These are phyloP conservation scores for Ambrosia trifida DNA, from an alignment of 129 eudicot genomes.

Conservation along the genomic window DNA sequence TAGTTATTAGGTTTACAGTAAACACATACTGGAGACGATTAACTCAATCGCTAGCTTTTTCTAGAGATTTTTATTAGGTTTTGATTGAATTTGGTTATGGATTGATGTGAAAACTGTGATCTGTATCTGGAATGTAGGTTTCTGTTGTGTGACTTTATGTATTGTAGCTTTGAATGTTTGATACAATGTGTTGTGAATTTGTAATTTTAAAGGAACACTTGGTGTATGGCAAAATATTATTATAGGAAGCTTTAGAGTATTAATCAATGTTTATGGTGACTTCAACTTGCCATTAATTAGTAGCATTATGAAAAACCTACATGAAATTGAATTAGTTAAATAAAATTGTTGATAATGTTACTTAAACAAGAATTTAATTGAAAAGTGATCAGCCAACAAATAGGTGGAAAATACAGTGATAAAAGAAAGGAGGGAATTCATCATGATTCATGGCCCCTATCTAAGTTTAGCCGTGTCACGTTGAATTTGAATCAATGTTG, in stretches of 20 bases:
- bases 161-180: neutral
- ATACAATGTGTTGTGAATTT: neutral
- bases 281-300: neutral
- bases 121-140: conserved; percentile 6
- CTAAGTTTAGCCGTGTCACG: neutral
- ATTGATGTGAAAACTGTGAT: conserved; percentile 11
- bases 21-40: neutral
- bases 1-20: neutral
- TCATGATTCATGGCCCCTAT: neutral
- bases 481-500: neutral
- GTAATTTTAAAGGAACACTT: neutral
- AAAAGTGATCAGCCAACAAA: conserved; percentile 2
- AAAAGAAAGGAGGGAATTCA: neutral
- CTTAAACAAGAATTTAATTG: neutral
- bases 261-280: neutral
- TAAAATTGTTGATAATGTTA: neutral
- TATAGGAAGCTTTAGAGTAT: neutral
- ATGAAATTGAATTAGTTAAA: neutral
- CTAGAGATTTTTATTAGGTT: conserved; percentile 14
- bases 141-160: neutral
- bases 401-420: conserved; percentile 16
- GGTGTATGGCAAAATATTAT: neutral
- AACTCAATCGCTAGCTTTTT: conserved; percentile 1
- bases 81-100: neutral
- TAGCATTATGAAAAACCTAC: conserved; percentile 4